Base-by-base conservation (phyloP, 2,329 filamentous ascomycete species). In the Colletotrichum sp. region DNA sequence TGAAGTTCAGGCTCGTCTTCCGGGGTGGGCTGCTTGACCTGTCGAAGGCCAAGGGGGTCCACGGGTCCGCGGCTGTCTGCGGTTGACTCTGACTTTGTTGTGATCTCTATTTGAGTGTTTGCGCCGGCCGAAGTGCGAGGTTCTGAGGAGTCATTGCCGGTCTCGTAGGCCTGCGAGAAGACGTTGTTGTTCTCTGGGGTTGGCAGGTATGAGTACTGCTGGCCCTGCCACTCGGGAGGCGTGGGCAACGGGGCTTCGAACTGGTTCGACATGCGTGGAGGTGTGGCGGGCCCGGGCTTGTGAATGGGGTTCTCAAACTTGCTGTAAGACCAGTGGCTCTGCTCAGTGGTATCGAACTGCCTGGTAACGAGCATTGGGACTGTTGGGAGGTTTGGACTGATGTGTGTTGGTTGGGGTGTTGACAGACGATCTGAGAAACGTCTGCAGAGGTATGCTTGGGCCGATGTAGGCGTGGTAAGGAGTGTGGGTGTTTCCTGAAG, bases 331-430 rank as follows among this genome's bases (percentile, higher is more conserved):
- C 90, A 91, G 84, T 86, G 87, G 85, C 84, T 90, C 83, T 89
- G 87, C 81, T 91, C 89, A 80, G 88, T 84, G 81, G 88, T 84
- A 78, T 90, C 88, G 83, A 85, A 84, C 81, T 88, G 87, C 84
- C 89, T 88, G 81, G 89, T 88, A 86, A 89, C 88, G 82, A 91
- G 88, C 90, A 91, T 90, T 89, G 86, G 86, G 84, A 86, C 84
- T 60, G 70, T 36, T 52, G 64, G 24, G 63, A 32, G 16, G 44
- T 44, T 44, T 15, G 55, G 9, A 76, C 15, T 80, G 71, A 73
- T 78, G 71, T 79, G 55, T 74, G 21, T 62, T 34, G 26, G 30
- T 18, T n/a, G 21, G 76, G 57, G 64, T 69, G 57, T 59, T 36
- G 34, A 73, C 44, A 28, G 76, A 75, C 59, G 60, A 13, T 67